Evolutionary conservation across 257 asterid species (phyloP).

Genomic region (Solanum peruvianum): DNA sequence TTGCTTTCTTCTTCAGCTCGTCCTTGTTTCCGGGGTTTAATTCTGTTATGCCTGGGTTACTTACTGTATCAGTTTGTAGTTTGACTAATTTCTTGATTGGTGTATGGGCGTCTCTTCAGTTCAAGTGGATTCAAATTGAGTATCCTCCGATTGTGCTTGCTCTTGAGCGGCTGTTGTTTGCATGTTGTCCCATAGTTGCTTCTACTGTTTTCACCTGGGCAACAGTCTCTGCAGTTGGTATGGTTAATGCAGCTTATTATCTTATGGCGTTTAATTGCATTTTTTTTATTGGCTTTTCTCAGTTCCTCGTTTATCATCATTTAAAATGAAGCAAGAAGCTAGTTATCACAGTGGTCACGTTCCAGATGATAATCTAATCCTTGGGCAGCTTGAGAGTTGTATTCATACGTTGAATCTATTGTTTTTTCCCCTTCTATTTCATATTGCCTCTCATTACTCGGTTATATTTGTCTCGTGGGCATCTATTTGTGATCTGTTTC

Average conservation of each 20-base stretch:
- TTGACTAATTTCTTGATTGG: constrained; percentile 78
- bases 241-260: constrained; percentile 76
- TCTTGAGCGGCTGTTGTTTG: constrained; percentile 81
- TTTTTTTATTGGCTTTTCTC: constrained; percentile 96
- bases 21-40: constrained; percentile 44
- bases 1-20: constrained; percentile 72
- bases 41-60: constrained; percentile 37
- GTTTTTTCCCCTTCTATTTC: constrained; percentile 67
- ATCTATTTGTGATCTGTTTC: constrained; percentile 62
- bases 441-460: constrained; percentile 64
- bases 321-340: constrained; percentile 59
- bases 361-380: constrained; percentile 57
- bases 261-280: constrained; percentile 74
- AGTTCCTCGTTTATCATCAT: constrained; percentile 68
- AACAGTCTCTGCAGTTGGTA: constrained; percentile 83
- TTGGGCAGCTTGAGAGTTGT: constrained; percentile 87
- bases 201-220: constrained; percentile 90
- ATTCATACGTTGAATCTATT: constrained; percentile 72
- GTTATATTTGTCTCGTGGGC: constrained; percentile 56
- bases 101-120: constrained; percentile 92
- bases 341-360: constrained; percentile 78
- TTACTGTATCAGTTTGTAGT: constrained; percentile 56
- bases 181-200: constrained; percentile 67
- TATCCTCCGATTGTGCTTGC: constrained; percentile 80
- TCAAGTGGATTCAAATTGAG: constrained; percentile 94